These are phyloP conservation scores for Paramecium biaurelia DNA, from an alignment of 73 alveolate genomes.

Conservation along the genomic window DNA sequence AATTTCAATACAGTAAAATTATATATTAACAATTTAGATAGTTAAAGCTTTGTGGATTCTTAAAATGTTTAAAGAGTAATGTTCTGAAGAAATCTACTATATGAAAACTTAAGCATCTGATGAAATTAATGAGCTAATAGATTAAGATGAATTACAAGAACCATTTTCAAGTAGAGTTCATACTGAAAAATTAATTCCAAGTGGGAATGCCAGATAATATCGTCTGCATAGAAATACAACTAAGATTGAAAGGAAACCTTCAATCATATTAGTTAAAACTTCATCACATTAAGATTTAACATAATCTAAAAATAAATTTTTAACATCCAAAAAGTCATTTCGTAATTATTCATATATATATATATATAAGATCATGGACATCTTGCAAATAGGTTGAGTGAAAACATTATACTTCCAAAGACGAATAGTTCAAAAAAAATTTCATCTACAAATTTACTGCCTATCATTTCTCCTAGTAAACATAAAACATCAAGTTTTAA, in stretches of 20 bases:
- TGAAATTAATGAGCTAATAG: background rate
- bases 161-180: slow-evolving; percentile 13
- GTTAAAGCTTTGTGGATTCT: background rate
- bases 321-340: background rate
- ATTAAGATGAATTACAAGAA: background rate
- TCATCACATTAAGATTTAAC: background rate
- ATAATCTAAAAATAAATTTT: background rate
- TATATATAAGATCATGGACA: background rate
- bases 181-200: background rate
- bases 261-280: background rate
- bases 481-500: background rate
- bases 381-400: background rate
- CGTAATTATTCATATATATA: background rate
- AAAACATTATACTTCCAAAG: background rate
- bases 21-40: background rate
- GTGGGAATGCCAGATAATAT: background rate
- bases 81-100: background rate
- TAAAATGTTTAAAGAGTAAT: background rate
- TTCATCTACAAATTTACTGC: background rate
- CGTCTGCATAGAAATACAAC: background rate
- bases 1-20: background rate
- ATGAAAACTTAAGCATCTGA: background rate
- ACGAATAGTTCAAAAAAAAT: background rate
- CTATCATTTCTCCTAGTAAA: background rate
- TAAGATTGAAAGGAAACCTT: background rate